Evolutionary conservation across 148 eudicot species (phyloP), one percentile per base, ranked within the genome.

Genomic region (Gaultheria prostrata): DNA sequence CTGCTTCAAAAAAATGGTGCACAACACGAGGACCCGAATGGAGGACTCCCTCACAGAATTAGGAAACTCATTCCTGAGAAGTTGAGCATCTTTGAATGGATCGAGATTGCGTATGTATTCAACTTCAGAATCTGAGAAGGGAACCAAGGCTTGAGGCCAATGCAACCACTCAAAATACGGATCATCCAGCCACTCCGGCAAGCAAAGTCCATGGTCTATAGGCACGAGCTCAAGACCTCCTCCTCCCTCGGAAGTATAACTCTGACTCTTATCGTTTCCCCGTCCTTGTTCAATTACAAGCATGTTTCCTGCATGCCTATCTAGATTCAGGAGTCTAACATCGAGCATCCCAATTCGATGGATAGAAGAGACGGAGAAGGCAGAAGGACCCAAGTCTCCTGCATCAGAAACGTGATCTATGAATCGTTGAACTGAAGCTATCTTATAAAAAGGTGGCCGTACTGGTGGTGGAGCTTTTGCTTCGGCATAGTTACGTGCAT

Each of bases 161-260:
- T 97, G 99, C 69, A 97, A 85, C 99, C 99, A 97, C 87, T 97
- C 99, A 43, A 97, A 97, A 86, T 97, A 97, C 1, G 99, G 98
- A 85, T 94, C 98, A 24, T 97, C 99, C 13, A 97, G 90, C 87
- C 94, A 90, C 59, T 94, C 98, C 0, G 99, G 99, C 73, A 97
- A 87, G 87, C 99, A 94, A 67, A 97, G 91, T 14, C 98, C 99
- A 24, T 97, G 99, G 86, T 97, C 99, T 53, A 97, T 97, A 1
- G 98, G 99, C 82, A 95, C 88, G 20, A 97, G 95, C 82, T 97
- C 94, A 0, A 89, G 72, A 67, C 20, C 17, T 53, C 18, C 86
- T 26, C 82, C 86, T 73, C 91, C 91, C 56, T 78, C 90, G 46
- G 88, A 86, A 65, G 82, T 84, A 26, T 3, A 9, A 65, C 72